Evolutionary conservation across 2,329 filamentous ascomycete genomes (phyloP), one percentile per base, ranked within the genome.

Genomic region (Botryotinia convoluta): DNA sequence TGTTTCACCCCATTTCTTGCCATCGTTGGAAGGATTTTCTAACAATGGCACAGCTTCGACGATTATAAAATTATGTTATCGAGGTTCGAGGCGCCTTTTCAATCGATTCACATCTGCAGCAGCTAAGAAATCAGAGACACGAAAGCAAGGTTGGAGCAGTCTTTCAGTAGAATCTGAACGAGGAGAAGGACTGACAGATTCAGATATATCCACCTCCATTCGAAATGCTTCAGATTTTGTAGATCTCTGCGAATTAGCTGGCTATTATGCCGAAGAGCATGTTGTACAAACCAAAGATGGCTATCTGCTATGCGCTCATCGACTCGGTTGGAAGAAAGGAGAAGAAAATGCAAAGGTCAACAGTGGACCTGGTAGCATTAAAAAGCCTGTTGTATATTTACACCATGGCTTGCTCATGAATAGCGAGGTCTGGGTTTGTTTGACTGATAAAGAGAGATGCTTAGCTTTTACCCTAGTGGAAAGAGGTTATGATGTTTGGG

Each of bases 321-420:
- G 96, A 12, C 84, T 99, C 64, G 93, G 93, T 32, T 97, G 92
- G 88, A 89, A 88, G 74, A 92, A 90, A 78, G 94, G 93, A 18
- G 94, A 97, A 81, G 93, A 96, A 80, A 89, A 90, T n/a, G 84
- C 87, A 71, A 89, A 89, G 76, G 92, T 97, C 78, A 98, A 98
- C 81, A 85, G 86, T 69, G 92, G 92, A 0, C 84, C 86, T 0
- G 86, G 87, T 51, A 91, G 91, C 79, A 78, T 92, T 42, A 88
- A 87, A 82, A 98, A 98, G 84, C 92, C 91, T 78, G 93, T 98
- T 67, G 91, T 96, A 10, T 99, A 98, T 82, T 85, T 99, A 76
- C 96, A 99, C 80, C 96, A 99, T 82, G 96, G 95, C 14, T 87
- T 99, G 73, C 88, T 99, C 80, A 99, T 99, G 96, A 98, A 98